Conservation (phyloP, 192 early-diverging fungal genomes). For the Coemansia sp. region DNA sequence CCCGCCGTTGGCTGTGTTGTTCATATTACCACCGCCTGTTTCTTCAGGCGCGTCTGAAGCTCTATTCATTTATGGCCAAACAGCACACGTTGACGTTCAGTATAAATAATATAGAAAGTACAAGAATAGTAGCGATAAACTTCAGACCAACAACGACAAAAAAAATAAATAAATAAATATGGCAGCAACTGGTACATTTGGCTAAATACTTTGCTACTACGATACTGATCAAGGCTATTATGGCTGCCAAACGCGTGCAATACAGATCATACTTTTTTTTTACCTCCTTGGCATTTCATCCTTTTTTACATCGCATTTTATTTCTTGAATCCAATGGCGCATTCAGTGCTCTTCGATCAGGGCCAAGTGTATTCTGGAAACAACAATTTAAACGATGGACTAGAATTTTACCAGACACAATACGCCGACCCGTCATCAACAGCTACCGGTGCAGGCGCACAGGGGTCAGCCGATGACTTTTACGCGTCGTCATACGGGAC, state of each 20-base stretch:
- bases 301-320: neutral
- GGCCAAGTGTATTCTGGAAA: slow-evolving; percentile 27
- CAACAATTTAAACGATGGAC: slow-evolving; percentile 30
- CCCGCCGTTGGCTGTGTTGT: slow-evolving; percentile 2
- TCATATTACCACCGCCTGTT: neutral
- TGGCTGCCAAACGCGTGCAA: too few species aligned
- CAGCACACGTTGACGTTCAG: neutral
- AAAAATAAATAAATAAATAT: too few species aligned
- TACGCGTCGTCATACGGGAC: slow-evolving; percentile 51
- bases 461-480: slow-evolving; percentile 48
- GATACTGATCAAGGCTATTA: too few species aligned
- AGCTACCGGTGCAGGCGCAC: slow-evolving; percentile 15
- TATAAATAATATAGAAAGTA: neutral
- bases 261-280: too few species aligned
- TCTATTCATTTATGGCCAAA: neutral
- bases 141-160: too few species aligned
- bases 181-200: too few species aligned
- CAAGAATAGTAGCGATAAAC: too few species aligned
- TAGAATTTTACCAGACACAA: slow-evolving; percentile 53
- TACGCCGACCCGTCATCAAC: slow-evolving; percentile 40
- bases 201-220: too few species aligned
- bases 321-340: slow-evolving; percentile 27
- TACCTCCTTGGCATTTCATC: too few species aligned
- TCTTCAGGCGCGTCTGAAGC: slow-evolving; percentile 6
- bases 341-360: slow-evolving; percentile 54